Evolutionary conservation across 306 rosid species (phyloP).

Genomic region (Prunus dulcis): DNA sequence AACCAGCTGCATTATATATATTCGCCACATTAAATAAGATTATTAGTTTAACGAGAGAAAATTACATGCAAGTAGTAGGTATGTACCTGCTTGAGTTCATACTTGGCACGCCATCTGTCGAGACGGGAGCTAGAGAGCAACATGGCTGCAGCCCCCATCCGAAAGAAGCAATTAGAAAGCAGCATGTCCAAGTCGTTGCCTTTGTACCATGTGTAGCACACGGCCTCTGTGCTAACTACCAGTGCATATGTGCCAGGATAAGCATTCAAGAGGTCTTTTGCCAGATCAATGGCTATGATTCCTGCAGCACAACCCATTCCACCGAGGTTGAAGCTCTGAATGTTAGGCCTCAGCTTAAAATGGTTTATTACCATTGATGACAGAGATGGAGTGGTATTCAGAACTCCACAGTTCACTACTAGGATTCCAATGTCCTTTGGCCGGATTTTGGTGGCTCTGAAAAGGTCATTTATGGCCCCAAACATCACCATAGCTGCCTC

Average conservation of each 20-base stretch:
- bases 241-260: conserved; percentile 52
- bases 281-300: conserved; percentile 59
- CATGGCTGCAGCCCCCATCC: conserved; percentile 66
- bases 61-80: not conserved
- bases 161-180: conserved; percentile 66
- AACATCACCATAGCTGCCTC: conserved; percentile 55
- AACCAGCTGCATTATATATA: conserved; percentile 34
- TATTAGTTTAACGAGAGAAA: too few species aligned
- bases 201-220: conserved; percentile 52
- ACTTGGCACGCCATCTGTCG: conserved; percentile 66
- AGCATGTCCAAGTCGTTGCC: conserved; percentile 55
- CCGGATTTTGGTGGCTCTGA: conserved; percentile 40
- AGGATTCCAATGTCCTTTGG: conserved; percentile 44
- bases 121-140: conserved; percentile 47
- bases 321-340: conserved; percentile 64
- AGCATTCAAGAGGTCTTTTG: conserved; percentile 56
- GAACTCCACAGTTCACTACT: conserved; percentile 56
- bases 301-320: conserved; percentile 87
- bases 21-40: too few species aligned
- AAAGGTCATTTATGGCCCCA: conserved; percentile 51
- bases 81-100: conserved; percentile 54
- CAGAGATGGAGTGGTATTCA: conserved; percentile 53
- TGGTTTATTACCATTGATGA: conserved; percentile 62
- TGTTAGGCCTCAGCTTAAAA: conserved; percentile 52
- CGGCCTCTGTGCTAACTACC: conserved; percentile 66